These are phyloP conservation scores for Heterobasidion parviporum DNA, from an alignment of 1,284 basidiomycete genomes.

Conservation along the genomic window DNA sequence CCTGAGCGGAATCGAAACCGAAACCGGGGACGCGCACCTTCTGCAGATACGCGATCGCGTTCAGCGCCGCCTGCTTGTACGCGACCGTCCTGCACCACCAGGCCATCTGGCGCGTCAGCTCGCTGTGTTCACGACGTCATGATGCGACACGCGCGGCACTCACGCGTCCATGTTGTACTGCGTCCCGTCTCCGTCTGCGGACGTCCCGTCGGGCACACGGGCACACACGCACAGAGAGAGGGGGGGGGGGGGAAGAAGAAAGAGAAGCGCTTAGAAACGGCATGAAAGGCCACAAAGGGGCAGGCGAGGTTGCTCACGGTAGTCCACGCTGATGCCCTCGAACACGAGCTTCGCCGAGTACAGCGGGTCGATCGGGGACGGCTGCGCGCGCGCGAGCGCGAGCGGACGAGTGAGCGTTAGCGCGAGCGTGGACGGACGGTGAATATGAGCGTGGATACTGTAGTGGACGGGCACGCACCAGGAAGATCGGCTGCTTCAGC, in stretches of 20 bases:
- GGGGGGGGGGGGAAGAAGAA: not conserved
- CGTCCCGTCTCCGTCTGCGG: constrained; percentile 58
- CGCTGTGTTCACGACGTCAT: too few relatives aligned
- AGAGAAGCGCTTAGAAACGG: not conserved
- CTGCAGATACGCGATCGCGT: constrained; percentile 68
- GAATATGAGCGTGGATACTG: not conserved
- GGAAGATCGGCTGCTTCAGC: constrained; percentile 68
- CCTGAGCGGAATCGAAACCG: too few relatives aligned
- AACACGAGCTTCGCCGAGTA: constrained; percentile 63
- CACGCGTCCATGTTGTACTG: constrained; percentile 76
- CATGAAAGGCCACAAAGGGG: not conserved
- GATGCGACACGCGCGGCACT: constrained; percentile 13
- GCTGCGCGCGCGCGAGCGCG: constrained; percentile 25
- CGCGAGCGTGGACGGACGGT: not conserved
- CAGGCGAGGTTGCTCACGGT: constrained; percentile 35
- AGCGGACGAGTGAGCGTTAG: not conserved
- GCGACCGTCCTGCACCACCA: constrained; percentile 49
- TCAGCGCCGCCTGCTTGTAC: constrained; percentile 73
- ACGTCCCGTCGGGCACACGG: not conserved
- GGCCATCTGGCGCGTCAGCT: not conserved
- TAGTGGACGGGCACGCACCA: constrained; percentile 28
- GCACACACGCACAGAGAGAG: too few relatives aligned
- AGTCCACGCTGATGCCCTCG: constrained; percentile 67
- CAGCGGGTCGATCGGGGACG: constrained; percentile 67
- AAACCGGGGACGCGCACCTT: constrained; percentile 34